phyloP scores from a whole-genome alignment of 768 basidiomycete species.

The Tephrocybe sp. region DNA sequence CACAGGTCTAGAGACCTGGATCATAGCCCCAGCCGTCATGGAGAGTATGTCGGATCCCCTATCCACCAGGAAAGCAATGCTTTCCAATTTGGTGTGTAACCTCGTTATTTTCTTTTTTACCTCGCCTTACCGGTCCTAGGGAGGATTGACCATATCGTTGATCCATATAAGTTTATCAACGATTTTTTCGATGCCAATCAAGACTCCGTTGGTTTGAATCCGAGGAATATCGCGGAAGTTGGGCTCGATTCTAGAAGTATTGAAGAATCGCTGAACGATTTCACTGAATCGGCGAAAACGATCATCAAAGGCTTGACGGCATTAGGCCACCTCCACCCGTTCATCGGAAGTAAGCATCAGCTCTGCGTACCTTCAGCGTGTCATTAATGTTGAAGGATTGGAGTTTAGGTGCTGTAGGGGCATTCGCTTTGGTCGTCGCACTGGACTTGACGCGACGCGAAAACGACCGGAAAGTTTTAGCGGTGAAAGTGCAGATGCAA shows the following conservation, averaged over 20 bases:
- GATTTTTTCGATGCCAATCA: constrained; percentile 23
- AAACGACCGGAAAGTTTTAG: constrained; percentile 49
- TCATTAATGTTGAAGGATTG: not conserved
- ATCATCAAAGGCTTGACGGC: constrained; percentile 32
- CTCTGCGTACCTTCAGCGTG: not conserved
- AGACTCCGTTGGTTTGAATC: constrained; percentile 8
- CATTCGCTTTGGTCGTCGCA: constrained; percentile 49
- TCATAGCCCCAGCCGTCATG: no score
- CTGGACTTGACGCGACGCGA: constrained; percentile 49
- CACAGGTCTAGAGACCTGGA: no score
- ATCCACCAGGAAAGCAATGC: no score
- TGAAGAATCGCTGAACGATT: constrained; percentile 30
- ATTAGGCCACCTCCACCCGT: constrained; percentile 36
- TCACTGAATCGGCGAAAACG: constrained; percentile 28
- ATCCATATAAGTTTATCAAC: constrained; percentile 18
- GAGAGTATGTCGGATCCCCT: no score
- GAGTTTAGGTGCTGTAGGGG: constrained; percentile 48
- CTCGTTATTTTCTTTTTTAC: not conserved
- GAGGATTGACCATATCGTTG: constrained; percentile 4
- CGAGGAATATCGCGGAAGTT: constrained; percentile 17
- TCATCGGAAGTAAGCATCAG: constrained; percentile 29
- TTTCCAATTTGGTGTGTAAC: not conserved
- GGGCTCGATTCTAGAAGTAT: constrained; percentile 18
- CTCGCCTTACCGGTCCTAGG: not conserved
- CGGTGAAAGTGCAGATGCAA: constrained; percentile 49